A percentile compares a stretch with the other conserved stretches of the same genome.
Conservation (phyloP, 2,329 filamentous ascomycete species). For the Fusarium piperis region DNA sequence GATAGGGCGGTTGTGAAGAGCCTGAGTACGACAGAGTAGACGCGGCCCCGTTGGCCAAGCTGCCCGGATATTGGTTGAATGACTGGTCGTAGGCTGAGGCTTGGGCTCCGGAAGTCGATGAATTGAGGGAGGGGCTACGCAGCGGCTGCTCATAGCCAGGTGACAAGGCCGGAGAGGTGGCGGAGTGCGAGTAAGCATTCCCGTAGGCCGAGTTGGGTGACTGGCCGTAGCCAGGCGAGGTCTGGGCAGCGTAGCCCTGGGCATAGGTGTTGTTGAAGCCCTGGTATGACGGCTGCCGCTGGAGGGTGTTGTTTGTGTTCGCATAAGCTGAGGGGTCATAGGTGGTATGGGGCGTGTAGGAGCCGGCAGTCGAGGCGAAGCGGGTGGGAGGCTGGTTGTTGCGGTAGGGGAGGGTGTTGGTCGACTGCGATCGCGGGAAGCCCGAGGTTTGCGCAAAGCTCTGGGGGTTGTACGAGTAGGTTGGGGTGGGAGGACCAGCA, state of each 20-base stretch:
- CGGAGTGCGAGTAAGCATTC: conserved; percentile 40
- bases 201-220: conserved; percentile 50
- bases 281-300: conserved; percentile 62
- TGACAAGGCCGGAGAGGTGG: conserved; percentile 44
- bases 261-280: conserved; percentile 58
- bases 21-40: conserved; percentile 48
- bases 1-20: conserved; percentile 60
- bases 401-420: conserved; percentile 61
- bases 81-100: conserved; percentile 51
- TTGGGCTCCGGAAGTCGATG: conserved; percentile 40
- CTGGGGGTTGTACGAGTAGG: conserved; percentile 76
- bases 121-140: conserved; percentile 48
- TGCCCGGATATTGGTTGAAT: conserved; percentile 49
- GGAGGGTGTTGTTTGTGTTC: conserved; percentile 53
- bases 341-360: conserved; percentile 61
- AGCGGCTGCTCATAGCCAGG: conserved; percentile 54
- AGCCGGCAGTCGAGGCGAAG: conserved; percentile 50
- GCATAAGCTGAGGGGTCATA: conserved; percentile 72
- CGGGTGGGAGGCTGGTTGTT: conserved; percentile 54
- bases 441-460: conserved; percentile 58
- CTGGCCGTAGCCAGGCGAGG: conserved; percentile 49
- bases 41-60: conserved; percentile 53
- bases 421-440: conserved; percentile 60
- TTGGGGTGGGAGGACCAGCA: conserved; percentile 54
- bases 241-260: conserved; percentile 53